Percentiles rank a stretch among this genome's conserved stretches.
These are phyloP conservation scores for Boletus sensibilis DNA, from an alignment of 768 basidiomycete genomes.

Conservation along the genomic window DNA sequence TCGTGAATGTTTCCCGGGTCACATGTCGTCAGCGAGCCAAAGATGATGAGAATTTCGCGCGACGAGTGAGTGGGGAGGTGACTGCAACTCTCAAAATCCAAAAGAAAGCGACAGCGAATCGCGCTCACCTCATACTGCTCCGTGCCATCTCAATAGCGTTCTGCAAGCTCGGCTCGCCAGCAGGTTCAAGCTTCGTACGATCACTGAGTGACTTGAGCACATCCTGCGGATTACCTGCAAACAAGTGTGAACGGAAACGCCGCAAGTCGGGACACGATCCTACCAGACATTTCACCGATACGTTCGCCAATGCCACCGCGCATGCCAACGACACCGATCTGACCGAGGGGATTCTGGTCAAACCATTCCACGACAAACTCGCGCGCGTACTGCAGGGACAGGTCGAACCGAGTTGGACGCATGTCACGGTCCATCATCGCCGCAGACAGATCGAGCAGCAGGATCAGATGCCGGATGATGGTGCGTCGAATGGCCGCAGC, in stretches of 20 bases:
- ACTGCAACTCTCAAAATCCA: constrained; percentile 41
- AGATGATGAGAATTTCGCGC: constrained; percentile 90
- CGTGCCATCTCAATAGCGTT: constrained; percentile 98
- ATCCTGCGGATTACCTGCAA: constrained; percentile 89
- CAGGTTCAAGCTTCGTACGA: constrained; percentile 83
- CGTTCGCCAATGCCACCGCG: constrained; percentile 88
- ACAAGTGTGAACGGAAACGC: constrained; percentile 4
- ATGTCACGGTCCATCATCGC: constrained; percentile 97
- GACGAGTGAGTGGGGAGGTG: constrained; percentile 98
- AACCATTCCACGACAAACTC: constrained; percentile 97
- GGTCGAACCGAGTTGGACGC: constrained; percentile 90
- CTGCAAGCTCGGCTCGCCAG: constrained; percentile 93
- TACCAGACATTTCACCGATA: constrained; percentile 90
- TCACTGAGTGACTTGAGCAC: constrained; percentile 85
- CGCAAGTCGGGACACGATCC: constrained; percentile 17
- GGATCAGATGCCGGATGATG: constrained; percentile 92
- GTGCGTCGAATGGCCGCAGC: constrained; percentile 86
- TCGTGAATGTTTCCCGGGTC: constrained; percentile 97
- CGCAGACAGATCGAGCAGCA: constrained; percentile 87
- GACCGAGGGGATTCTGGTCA: constrained; percentile 97
- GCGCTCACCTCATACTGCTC: constrained; percentile 79
- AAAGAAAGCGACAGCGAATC: neutral
- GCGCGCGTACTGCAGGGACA: constrained; percentile 85
- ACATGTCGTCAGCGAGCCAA: constrained; percentile 93
- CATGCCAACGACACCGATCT: constrained; percentile 94